phyloP scores from a whole-genome alignment of 805 yeast species.

The Isabelozyma heimii region DNA sequence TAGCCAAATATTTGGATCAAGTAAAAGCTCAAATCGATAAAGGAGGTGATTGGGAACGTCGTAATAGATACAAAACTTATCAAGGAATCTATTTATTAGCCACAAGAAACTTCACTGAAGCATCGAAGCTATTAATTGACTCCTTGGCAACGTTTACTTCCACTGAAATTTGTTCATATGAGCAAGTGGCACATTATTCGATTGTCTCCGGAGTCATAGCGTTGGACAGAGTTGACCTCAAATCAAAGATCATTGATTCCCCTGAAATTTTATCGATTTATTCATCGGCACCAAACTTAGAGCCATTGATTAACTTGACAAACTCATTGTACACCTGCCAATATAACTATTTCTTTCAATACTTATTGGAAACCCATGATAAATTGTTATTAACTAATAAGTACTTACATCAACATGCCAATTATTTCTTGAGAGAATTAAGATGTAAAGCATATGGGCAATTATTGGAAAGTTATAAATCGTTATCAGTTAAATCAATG shows the following conservation, averaged over 20 bases:
- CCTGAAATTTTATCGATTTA: slow-evolving; percentile 86
- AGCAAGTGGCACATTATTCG: slow-evolving; percentile 85
- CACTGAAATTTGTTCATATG: slow-evolving; percentile 84
- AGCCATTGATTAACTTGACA: slow-evolving; percentile 79
- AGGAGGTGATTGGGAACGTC: slow-evolving; percentile 99
- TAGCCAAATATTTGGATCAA: slow-evolving; percentile 70
- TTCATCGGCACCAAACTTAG: slow-evolving; percentile 67
- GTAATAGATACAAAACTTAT: slow-evolving; percentile 91
- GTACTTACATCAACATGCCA: slow-evolving; percentile 74
- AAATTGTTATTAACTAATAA: slow-evolving; percentile 58
- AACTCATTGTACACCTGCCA: slow-evolving; percentile 88
- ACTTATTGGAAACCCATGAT: slow-evolving; percentile 74
- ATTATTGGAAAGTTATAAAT: slow-evolving; percentile 88
- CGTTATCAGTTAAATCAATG: slow-evolving; percentile 87
- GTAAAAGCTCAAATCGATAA: slow-evolving; percentile 78
- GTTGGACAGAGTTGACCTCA: slow-evolving; percentile 79
- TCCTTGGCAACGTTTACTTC: slow-evolving; percentile 94
- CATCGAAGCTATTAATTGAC: slow-evolving; percentile 82
- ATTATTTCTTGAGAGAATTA: slow-evolving; percentile 85
- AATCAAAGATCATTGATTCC: slow-evolving; percentile 81
- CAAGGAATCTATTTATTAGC: slow-evolving; percentile 81
- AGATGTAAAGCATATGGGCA: slow-evolving; percentile 94
- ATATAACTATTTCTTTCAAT: slow-evolving; percentile 74
- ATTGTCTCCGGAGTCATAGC: slow-evolving; percentile 84
- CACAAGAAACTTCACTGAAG: slow-evolving; percentile 81